These are phyloP conservation scores for Ceratobasidium sp. DNA, from an alignment of 1,284 basidiomycete species.

Conservation along the genomic window DNA sequence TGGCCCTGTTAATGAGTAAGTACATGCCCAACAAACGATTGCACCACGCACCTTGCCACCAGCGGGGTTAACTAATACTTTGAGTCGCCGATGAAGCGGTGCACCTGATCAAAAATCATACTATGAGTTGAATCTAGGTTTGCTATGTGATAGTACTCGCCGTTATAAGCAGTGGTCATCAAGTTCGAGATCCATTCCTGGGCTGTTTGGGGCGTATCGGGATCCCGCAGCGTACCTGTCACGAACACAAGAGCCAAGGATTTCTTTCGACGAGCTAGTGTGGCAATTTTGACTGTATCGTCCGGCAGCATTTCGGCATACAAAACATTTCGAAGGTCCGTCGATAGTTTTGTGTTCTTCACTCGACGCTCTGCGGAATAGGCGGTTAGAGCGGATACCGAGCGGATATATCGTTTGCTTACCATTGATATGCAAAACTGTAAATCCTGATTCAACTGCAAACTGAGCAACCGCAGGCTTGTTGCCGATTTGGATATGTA, in stretches of 20 bases:
- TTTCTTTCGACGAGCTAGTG: conserved; percentile 37
- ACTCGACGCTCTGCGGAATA: neutral
- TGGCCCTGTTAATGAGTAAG: conserved; percentile 63
- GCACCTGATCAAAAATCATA: conserved; percentile 52
- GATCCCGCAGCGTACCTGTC: conserved; percentile 37
- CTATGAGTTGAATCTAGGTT: neutral
- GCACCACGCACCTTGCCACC: conserved; percentile 70
- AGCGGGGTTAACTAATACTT: conserved; percentile 86
- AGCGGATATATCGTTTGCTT: neutral
- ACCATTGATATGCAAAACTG: conserved; percentile 18
- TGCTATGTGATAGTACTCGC: conserved; percentile 51
- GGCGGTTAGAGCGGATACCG: neutral
- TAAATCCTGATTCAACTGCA: conserved; percentile 7
- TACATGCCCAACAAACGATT: neutral
- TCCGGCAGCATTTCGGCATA: conserved; percentile 33
- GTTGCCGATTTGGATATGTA: conserved; percentile 16
- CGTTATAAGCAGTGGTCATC: conserved; percentile 67
- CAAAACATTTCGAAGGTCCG: conserved; percentile 39
- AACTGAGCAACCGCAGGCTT: conserved; percentile 18
- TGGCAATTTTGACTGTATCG: conserved; percentile 35
- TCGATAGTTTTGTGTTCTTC: conserved; percentile 29
- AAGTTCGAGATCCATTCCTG: conserved; percentile 64
- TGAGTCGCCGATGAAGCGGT: conserved; percentile 60
- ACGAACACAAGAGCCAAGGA: conserved; percentile 37
- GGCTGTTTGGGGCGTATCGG: conserved; percentile 51